A percentile compares a stretch with the other conserved stretches of the same genome.
phyloP scores from a whole-genome alignment of 805 yeast genomes.

The Hagleromyces aurorensis region DNA sequence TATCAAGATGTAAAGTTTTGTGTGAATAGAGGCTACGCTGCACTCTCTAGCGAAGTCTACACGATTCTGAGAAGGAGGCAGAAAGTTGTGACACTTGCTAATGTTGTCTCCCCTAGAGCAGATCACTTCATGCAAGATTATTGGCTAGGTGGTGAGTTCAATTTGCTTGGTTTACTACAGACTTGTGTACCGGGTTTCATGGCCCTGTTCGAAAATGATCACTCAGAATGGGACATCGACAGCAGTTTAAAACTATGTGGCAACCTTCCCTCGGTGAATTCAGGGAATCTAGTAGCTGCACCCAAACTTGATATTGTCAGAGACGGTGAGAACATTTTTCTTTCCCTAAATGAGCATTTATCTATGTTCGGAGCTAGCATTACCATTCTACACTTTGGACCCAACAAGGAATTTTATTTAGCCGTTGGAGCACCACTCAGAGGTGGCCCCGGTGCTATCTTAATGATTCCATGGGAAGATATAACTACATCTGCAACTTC shows the following conservation, averaged over 20 bases:
- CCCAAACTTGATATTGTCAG: background rate
- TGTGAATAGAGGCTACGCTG: conserved; percentile 47
- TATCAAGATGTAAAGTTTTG: conserved; percentile 38
- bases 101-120: conserved; percentile 15
- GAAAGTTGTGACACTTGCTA: conserved; percentile 11
- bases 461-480: conserved; percentile 35
- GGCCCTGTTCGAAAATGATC: conserved; percentile 7
- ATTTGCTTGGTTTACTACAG: conserved; percentile 15
- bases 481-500: no score
- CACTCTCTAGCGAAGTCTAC: conserved; percentile 39
- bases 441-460: conserved; percentile 36
- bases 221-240: background rate
- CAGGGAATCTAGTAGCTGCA: background rate
- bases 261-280: conserved; percentile 12
- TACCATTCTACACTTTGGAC: conserved; percentile 36
- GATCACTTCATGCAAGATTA: conserved; percentile 19
- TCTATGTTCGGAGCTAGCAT: conserved; percentile 42
- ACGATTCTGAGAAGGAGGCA: conserved; percentile 9
- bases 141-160: conserved; percentile 25
- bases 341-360: conserved; percentile 5
- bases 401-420: conserved; percentile 32
- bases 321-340: background rate
- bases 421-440: conserved; percentile 49
- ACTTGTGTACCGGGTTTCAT: conserved; percentile 15
- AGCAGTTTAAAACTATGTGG: conserved; percentile 13